Evolutionary conservation across 2,329 filamentous ascomycete genomes (phyloP).

Genomic region (Capronia epimyces): DNA sequence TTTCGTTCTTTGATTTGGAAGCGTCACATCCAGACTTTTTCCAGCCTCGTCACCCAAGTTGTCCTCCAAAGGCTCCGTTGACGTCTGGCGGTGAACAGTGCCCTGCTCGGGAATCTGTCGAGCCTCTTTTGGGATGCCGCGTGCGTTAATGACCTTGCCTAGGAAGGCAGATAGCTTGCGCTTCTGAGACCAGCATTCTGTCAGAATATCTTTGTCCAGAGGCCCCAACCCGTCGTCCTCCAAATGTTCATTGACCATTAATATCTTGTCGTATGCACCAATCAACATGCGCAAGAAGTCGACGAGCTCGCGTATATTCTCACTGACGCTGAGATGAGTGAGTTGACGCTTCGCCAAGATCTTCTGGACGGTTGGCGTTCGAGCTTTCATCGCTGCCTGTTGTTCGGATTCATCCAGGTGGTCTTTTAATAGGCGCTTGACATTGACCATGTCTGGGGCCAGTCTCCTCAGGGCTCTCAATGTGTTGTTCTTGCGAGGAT

Average conservation of each 20-base stretch:
- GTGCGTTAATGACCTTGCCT: conserved; percentile 9
- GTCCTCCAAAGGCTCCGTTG: neutral
- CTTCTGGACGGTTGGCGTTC: conserved; percentile 16
- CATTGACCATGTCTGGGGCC: conserved; percentile 13
- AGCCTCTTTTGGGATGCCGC: conserved; percentile 1
- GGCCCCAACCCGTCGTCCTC: conserved; percentile 26
- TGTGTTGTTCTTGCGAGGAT: conserved; percentile 25
- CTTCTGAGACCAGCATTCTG: conserved; percentile 17
- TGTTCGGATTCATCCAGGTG: conserved; percentile 22
- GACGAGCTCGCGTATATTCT: conserved; percentile 24
- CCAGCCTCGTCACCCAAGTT: neutral
- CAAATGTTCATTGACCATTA: conserved; percentile 23
- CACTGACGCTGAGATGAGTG: conserved; percentile 11
- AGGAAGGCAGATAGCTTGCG: conserved; percentile 17
- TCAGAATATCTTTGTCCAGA: conserved; percentile 17
- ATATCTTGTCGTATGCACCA: conserved; percentile 32
- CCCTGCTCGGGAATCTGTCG: conserved; percentile 2
- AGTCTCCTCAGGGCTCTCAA: conserved; percentile 22
- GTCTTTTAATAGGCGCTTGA: conserved; percentile 22
- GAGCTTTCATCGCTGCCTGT: conserved; percentile 11
- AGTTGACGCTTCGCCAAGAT: conserved; percentile 17
- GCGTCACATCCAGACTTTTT: conserved; percentile 1
- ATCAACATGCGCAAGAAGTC: conserved; percentile 32
- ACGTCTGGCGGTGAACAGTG: neutral
- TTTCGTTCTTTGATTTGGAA: conserved; percentile 3